phyloP scores from a whole-genome alignment of 257 asterid genomes.

The Lithospermum erythrorhizon region DNA sequence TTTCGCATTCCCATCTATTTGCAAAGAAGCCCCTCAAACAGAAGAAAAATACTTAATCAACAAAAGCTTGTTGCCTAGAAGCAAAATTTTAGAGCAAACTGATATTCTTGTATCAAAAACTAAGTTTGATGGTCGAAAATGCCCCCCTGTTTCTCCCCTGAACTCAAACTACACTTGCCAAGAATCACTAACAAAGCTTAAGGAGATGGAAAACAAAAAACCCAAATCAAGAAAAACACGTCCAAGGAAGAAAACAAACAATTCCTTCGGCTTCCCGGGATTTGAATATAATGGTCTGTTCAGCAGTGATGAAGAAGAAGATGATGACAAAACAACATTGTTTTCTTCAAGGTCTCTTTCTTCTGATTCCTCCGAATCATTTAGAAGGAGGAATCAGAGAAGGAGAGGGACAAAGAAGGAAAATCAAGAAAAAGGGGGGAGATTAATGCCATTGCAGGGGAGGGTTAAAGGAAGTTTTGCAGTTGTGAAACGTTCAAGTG shows the following conservation, averaged over 20 bases:
- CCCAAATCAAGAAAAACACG: conserved; percentile 4
- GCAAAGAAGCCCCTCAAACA: conserved; percentile 12
- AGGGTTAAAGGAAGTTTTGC: conserved; percentile 23
- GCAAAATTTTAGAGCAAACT: conserved; percentile 4
- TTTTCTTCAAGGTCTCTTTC: conserved; percentile 17
- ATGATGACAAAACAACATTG: conserved; percentile 10
- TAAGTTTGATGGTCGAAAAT: conserved; percentile 28
- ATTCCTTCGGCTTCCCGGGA: conserved; percentile 11
- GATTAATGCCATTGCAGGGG: neutral
- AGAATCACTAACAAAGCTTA: conserved; percentile 1
- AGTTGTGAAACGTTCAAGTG: conserved; percentile 27
- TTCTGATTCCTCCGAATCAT: conserved; percentile 17
- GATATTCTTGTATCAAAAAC: conserved; percentile 10
- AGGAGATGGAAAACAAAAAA: conserved; percentile 9
- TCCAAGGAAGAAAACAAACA: conserved; percentile 6
- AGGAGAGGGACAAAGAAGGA: neutral
- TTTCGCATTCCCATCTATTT: conserved; percentile 16
- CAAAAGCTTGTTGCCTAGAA: conserved; percentile 1
- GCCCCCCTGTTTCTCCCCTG: conserved; percentile 43
- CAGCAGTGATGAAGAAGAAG: conserved; percentile 16
- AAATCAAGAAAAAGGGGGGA: neutral
- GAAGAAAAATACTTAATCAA: neutral
- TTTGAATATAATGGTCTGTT: conserved; percentile 16
- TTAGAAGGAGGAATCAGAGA: neutral
- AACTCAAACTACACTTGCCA: conserved; percentile 11